A percentile compares a stretch with the other conserved stretches of the same genome.
Conservation (phyloP, 495 filamentous ascomycete genomes). For the Podospora appendiculata region DNA sequence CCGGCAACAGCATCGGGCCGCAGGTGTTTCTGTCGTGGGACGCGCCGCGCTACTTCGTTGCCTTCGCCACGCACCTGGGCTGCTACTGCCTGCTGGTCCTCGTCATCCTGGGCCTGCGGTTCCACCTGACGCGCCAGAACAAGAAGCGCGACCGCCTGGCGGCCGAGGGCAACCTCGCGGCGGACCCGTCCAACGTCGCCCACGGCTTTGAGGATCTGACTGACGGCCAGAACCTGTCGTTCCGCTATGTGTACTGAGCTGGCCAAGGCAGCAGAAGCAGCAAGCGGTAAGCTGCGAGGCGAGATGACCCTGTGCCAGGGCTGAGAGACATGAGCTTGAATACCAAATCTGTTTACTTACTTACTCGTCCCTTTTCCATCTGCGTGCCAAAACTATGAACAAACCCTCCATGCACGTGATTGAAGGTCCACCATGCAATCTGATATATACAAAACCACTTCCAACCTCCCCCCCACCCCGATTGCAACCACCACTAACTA, state of each 20-base stretch:
- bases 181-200: constrained; percentile 30
- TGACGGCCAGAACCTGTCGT: constrained; percentile 49
- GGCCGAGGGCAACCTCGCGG: constrained; percentile 30
- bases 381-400: too few species aligned
- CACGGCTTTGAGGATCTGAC: constrained; percentile 54
- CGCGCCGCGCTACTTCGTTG: constrained; percentile 44
- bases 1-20: constrained; percentile 45
- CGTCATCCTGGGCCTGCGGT: constrained; percentile 38
- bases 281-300: background rate
- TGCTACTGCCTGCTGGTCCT: constrained; percentile 44
- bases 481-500: background rate
- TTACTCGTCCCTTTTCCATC: too few species aligned
- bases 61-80: constrained; percentile 47
- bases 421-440: too few species aligned
- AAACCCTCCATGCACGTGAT: too few species aligned
- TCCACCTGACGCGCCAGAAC: constrained; percentile 39
- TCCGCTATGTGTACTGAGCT: constrained; percentile 36
- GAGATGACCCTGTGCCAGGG: too few species aligned
- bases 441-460: too few species aligned
- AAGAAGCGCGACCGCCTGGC: constrained; percentile 38
- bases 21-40: constrained; percentile 47
- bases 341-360: too few species aligned
- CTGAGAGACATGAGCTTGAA: too few species aligned
- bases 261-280: background rate
- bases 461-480: too few species aligned